Percentiles rank a stretch among this genome's conserved stretches.
Conservation (phyloP, 331 rosid genomes). For the Telfairia occidentalis region DNA sequence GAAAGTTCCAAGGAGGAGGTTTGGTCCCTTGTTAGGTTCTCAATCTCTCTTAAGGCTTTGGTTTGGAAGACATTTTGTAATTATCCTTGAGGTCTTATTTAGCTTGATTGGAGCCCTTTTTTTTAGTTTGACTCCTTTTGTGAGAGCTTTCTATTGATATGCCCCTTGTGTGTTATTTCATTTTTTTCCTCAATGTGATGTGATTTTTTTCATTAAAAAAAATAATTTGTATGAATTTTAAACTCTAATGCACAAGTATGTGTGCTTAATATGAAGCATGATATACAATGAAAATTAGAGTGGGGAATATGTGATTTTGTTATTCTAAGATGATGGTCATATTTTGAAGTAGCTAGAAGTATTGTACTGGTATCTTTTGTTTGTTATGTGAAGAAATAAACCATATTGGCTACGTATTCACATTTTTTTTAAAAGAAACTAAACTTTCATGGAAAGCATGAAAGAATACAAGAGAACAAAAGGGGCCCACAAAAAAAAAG, state of each 20-base stretch:
- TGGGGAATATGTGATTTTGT: background rate
- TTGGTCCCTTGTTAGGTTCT: background rate
- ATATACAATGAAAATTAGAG: background rate
- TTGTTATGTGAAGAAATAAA: background rate
- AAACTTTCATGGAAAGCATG: too few species aligned
- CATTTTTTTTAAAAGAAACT: too few species aligned
- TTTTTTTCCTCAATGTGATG: background rate
- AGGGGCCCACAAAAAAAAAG: too few species aligned
- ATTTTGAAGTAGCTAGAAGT: background rate
- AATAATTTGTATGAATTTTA: background rate
- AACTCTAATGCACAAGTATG: background rate
- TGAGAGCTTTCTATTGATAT: background rate
- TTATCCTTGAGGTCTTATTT: background rate
- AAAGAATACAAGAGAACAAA: too few species aligned
- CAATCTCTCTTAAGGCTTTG: too few species aligned
- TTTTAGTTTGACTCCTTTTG: too few species aligned
- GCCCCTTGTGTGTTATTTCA: background rate
- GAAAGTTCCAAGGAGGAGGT: background rate
- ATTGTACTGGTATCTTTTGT: background rate
- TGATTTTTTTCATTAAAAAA: too few species aligned
- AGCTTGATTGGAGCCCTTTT: background rate
- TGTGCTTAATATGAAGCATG: background rate
- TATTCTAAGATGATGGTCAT: background rate
- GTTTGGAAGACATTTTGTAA: too few species aligned
- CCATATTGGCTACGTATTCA: too few species aligned